Base-by-base conservation (phyloP, 2,329 filamentous ascomycete species). In the Magnaporthiopsis incrustans region DNA sequence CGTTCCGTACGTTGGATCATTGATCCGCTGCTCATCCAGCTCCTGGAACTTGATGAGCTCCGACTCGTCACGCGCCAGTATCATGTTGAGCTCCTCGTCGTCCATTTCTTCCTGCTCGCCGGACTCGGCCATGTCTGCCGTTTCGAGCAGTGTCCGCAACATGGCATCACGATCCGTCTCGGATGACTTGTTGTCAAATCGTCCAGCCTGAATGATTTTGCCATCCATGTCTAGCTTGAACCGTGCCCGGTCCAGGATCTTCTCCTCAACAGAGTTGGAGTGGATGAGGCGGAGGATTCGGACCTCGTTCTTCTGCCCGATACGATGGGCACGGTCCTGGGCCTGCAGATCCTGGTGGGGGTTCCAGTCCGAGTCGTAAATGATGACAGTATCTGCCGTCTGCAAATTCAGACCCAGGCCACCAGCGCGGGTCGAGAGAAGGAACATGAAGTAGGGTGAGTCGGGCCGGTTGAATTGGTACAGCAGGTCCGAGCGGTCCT, bases 321-420 rank as follows among this genome's bases (percentile, higher is more conserved):
- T 99, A 89, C 95, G 94, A 87, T 99, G 95, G 60, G 95, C 95
- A 88, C 95, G 95, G 89, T 99, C 95, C 75, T 99, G 95, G 18
- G 95, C 95, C 77, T 99, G 95, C 77, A 99, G 81, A 90, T 99
- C 95, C 77, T 99, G 95, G 75, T 98, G 94, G 74, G 95, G 95
- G 77, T 99, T 99, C 95, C 95, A 99, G 79, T 99, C 95, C 0
- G 95, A 99, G 74, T 99, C 95, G 78, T 97, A 99, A 73, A 99
- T 99, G 77, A 99, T 97, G 79, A 99, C 95, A 1, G 95, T 99
- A 77, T 99, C 95, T 57, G 95, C 95, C 59, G 94, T 97, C 77
- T 99, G 95, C 75, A 99, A 77, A 73, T 99, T 99, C 69, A 99
- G 84, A 83, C 95, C 95, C 14, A 99, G 84, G 85, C 95, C 95